Base-by-base conservation (phyloP, 2,329 filamentous ascomycete species). In the Trichoderma sp. region DNA sequence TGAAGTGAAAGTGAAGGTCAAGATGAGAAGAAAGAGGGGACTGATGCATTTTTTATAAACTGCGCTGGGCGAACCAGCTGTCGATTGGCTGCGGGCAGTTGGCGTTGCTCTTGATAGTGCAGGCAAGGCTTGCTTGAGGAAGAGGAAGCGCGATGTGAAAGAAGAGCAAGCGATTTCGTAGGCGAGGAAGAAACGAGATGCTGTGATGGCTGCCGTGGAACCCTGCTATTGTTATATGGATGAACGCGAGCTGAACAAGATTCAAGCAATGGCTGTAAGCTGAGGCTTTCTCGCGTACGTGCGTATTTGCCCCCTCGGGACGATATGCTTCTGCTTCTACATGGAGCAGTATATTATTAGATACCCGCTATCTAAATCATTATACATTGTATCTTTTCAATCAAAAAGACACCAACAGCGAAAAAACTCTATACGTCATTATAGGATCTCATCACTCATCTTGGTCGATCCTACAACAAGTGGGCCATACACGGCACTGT, bases 281-380 rank as follows among this genome's bases (percentile, higher is more conserved):
- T 2, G 35, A 37, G 2, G 14, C 13, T 37, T 37, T 16, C 13
- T 37, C 35, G 4, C 35, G 35, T 37, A 13, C 11, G 13, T 13
- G 35, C 13, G 3, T 14, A 37, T 14, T 14, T 14, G 35, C 35
- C 11, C 35, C 13, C 35, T 37, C 35, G 2, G 14, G 13, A 77
- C 35, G 84, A 84, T 0, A 79, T 11, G 77, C 5, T 19, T 19
- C 37, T 43, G 14, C 37, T 16, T 49, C n/a, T 21, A 13, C 1
- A 49, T 11, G 21, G 4, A 11, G 19, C n/a, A 21, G 3, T 10
- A 1, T 10, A 21, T 21, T 4, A 49, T 49, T 49, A 27, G 27
- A 4, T 27, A 4, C 43, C 3, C 8, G 43, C 11, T 5, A 5
- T 49, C 47, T 2, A 13, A 1, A 13, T 49, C 21, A 11, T 14